Evolutionary conservation across 495 filamentous ascomycete species (phyloP).

Genomic region (Trichoderma parareesei): DNA sequence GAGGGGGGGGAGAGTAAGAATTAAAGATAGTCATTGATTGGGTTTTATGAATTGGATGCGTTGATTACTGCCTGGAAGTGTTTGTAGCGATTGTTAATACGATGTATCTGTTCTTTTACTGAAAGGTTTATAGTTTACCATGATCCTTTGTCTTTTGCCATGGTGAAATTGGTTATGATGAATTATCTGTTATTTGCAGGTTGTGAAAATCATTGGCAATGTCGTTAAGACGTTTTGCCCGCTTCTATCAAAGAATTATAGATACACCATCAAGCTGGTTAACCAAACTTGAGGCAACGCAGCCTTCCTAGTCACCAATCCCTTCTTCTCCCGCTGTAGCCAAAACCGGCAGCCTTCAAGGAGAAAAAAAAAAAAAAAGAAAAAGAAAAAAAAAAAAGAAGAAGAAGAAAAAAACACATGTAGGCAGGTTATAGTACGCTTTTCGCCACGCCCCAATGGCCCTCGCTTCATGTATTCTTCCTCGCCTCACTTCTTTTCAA

Average conservation of each 20-base stretch:
- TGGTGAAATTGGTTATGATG: not conserved
- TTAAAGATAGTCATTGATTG: not conserved
- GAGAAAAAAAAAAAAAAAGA: not conserved
- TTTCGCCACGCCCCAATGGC: not conserved
- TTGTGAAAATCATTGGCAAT: no score
- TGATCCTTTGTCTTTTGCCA: not conserved
- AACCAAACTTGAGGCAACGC: no score
- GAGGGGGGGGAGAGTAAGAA: not conserved
- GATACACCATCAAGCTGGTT: not conserved
- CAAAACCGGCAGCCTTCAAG: not conserved
- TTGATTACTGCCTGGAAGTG: not conserved
- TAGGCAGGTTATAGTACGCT: not conserved
- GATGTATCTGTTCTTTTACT: not conserved
- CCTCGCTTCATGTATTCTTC: no score
- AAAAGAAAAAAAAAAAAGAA: not conserved
- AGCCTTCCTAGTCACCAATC: not conserved
- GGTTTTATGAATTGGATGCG: not conserved
- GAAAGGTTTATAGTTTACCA: not conserved
- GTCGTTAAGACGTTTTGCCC: not conserved
- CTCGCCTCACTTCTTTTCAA: constrained; percentile 11
- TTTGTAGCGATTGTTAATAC: not conserved
- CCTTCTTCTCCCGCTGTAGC: not conserved
- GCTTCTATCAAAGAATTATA: not conserved
- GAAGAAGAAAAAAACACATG: not conserved
- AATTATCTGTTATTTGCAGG: not conserved